phyloP scores from a whole-genome alignment of 306 rosid species.

The Sophora flavescens region DNA sequence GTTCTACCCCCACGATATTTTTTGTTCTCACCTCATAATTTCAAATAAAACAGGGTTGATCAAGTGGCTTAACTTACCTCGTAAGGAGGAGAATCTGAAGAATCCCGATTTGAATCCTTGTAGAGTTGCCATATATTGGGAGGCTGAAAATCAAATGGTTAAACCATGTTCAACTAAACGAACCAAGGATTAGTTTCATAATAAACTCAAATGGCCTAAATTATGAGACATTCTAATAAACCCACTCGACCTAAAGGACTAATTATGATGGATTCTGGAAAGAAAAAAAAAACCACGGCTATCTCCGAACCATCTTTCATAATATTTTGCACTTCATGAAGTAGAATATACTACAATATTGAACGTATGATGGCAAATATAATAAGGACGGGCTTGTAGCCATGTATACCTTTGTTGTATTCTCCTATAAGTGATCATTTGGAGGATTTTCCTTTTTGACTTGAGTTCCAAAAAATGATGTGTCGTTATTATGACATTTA shows the following conservation, averaged over 20 bases:
- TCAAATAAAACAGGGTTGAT: not conserved
- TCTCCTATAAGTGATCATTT: conserved; percentile 6
- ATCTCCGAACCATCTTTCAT: not conserved
- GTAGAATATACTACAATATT: not conserved
- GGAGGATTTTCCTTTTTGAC: not conserved
- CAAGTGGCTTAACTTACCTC: too few species aligned
- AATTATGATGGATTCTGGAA: too few species aligned
- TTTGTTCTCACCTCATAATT: not conserved
- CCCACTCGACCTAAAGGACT: too few species aligned
- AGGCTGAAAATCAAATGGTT: too few species aligned
- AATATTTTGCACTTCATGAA: not conserved
- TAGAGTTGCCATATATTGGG: too few species aligned
- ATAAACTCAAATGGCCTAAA: too few species aligned
- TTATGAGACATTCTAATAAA: too few species aligned
- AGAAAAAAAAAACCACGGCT: not conserved
- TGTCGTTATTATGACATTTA: not conserved
- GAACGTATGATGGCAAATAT: not conserved
- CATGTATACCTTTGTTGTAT: not conserved
- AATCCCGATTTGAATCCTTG: too few species aligned
- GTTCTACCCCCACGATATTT: not conserved
- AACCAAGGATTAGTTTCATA: too few species aligned
- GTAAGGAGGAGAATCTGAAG: too few species aligned
- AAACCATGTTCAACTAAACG: too few species aligned
- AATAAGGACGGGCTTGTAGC: not conserved
- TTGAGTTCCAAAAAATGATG: conserved; percentile 25